Evolutionary conservation across 202 grass and related monocot genomes (phyloP).

Genomic region (Elaeis oleifera): DNA sequence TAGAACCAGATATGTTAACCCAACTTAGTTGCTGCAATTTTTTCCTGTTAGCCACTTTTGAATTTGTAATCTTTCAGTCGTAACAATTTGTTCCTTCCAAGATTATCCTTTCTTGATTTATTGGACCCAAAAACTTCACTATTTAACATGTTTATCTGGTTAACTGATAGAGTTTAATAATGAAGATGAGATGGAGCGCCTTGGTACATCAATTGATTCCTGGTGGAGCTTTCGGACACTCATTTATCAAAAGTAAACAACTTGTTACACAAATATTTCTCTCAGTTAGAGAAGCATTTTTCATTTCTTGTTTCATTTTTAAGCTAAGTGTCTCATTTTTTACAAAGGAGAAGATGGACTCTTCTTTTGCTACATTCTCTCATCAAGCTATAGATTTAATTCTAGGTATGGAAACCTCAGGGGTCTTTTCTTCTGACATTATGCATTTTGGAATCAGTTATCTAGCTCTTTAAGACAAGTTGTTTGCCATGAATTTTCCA

Average conservation of each 20-base stretch:
- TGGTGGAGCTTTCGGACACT: constrained; percentile 60
- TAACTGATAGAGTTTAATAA: constrained; percentile 39
- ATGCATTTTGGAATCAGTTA: not conserved
- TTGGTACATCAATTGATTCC: constrained; percentile 65
- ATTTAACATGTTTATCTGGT: constrained; percentile 2
- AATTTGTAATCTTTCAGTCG: too few species aligned
- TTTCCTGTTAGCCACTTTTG: too few species aligned
- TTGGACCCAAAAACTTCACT: too few species aligned
- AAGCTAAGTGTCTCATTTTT: constrained; percentile 22
- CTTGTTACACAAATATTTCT: constrained; percentile 1
- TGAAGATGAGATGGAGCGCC: constrained; percentile 62
- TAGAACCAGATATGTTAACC: too few species aligned
- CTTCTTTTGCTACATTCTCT: constrained; percentile 61
- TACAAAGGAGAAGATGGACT: constrained; percentile 36
- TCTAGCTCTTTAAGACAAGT: not conserved
- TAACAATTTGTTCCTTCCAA: too few species aligned
- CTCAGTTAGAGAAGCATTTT: not conserved
- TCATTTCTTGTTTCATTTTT: constrained; percentile 4
- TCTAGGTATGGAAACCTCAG: constrained; percentile 38
- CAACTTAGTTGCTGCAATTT: too few species aligned
- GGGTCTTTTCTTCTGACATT: not conserved
- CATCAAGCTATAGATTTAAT: constrained; percentile 92
- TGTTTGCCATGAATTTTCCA: too few species aligned
- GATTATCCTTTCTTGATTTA: too few species aligned
- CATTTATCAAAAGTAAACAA: constrained; percentile 50